Base-by-base conservation (phyloP, 2,329 filamentous ascomycete genomes). In the Hymenoscyphus occultus region DNA sequence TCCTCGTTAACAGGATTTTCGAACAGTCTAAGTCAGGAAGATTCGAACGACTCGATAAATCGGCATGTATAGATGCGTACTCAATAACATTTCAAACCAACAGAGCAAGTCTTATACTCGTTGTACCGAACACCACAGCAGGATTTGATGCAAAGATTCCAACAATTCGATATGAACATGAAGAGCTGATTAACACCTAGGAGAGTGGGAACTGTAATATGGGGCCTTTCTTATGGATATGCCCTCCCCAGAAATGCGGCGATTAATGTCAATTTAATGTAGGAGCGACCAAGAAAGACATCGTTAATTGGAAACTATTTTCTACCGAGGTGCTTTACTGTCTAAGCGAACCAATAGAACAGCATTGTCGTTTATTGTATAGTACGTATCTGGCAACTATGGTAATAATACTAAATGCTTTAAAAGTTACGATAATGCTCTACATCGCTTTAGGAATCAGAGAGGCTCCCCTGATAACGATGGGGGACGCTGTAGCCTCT, bases 401-500 rank as follows among this genome's bases (percentile, higher is more conserved):
- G 6, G 54, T 57, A 7, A 57, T 57, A 31, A 57, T 31, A 0
- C 54, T 57, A 7, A 57, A 57, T 57, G 28, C 32, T 19, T 35
- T 57, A 2, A 57, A 57, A 22, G 54, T 22, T 57, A 2, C 6
- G 16, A 14, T 57, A 0, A 57, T 57, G 54, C 28, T 31, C 31
- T 57, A 57, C 32, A 57, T 57, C 28, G 54, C 54, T 16, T 57
- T 57, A 13, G 22, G 54, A n/a, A 31, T 35, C 31, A 19, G 16
- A 31, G 14, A 57, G 28, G 14, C 54, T 35, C 54, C 54, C 5
- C 16, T 57, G 5, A 31, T 57, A 14, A 32, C 54, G 7, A 57
- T 57, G 54, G 54, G 54, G 54, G 54, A 57, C 31, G 54, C 54
- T 19, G 54, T 57, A 5, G 22, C 19, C 3, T 57, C 54, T 35